A percentile compares a stretch with the other conserved stretches of the same genome.
These are phyloP conservation scores for Diaporthe sp. DNA, from an alignment of 2,329 filamentous ascomycete genomes.

Conservation along the genomic window DNA sequence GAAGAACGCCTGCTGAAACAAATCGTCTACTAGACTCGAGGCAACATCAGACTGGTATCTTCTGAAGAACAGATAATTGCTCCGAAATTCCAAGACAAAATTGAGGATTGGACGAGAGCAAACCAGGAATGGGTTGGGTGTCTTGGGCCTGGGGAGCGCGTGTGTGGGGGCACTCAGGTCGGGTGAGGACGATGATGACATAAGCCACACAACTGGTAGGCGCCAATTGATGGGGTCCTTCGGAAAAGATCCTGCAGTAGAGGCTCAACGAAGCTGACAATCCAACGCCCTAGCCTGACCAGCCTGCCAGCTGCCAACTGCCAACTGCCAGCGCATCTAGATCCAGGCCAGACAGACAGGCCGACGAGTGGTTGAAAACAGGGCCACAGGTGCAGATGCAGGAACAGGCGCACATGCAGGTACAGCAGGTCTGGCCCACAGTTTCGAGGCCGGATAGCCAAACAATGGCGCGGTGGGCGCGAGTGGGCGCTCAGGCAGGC, in stretches of 20 bases:
- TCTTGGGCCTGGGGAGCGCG: not conserved
- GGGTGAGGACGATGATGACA: not conserved
- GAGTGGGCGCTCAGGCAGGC: not conserved
- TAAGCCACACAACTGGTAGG: not conserved
- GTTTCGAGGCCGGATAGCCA: constrained; percentile 11
- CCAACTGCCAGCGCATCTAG: not conserved
- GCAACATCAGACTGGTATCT: not conserved
- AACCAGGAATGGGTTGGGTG: not conserved
- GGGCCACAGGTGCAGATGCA: not conserved
- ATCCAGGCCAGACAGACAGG: not conserved
- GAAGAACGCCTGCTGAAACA: not conserved
- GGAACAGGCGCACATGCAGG: constrained; percentile 11
- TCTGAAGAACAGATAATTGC: not conserved
- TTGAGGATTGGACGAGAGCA: not conserved
- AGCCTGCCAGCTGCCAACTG: not conserved
- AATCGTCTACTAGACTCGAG: no score
- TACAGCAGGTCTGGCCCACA: constrained; percentile 7
- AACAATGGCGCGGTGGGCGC: not conserved
- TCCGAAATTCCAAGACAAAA: not conserved
- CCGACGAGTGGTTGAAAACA: not conserved
- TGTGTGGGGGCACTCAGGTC: not conserved
- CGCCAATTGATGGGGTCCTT: no score
- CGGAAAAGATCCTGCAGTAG: no score
- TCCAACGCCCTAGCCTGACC: not conserved
- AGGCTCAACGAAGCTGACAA: not conserved